phyloP scores from a whole-genome alignment of 306 rosid genomes.

The Acacia confusa region DNA sequence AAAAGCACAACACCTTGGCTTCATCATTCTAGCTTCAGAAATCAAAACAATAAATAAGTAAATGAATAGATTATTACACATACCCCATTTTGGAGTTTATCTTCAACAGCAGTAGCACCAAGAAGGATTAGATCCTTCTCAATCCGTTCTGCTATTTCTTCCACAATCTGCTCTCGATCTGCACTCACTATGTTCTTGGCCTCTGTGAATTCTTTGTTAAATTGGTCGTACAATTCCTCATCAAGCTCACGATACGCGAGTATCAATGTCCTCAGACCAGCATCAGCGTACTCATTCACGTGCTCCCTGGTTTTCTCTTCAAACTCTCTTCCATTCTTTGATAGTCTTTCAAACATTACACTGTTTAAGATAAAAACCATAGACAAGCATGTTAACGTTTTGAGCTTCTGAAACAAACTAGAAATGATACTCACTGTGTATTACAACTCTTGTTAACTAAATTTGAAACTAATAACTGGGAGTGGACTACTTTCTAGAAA shows the following conservation, averaged over 20 bases:
- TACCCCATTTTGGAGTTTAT: constrained; percentile 97
- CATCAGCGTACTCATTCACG: constrained; percentile 86
- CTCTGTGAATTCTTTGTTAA: constrained; percentile 57
- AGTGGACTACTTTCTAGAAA: neutral
- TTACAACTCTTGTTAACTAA: neutral
- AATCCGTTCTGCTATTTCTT: constrained; percentile 60
- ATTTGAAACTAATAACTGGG: neutral
- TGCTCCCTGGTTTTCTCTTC: constrained; percentile 77
- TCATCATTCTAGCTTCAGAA: constrained; percentile 16
- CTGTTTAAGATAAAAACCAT: constrained; percentile 44
- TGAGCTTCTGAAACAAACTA: constrained; percentile 15
- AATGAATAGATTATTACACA: constrained; percentile 8
- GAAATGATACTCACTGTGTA: constrained; percentile 9
- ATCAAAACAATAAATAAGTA: neutral
- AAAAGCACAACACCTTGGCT: constrained; percentile 14
- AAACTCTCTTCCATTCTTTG: constrained; percentile 72
- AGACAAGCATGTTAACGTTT: constrained; percentile 17
- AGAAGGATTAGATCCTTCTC: constrained; percentile 94
- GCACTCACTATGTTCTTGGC: constrained; percentile 83
- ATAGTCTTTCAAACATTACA: constrained; percentile 94
- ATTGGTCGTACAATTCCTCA: constrained; percentile 65
- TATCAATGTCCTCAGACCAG: constrained; percentile 94
- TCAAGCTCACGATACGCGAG: constrained; percentile 80
- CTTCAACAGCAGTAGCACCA: constrained; percentile 99
- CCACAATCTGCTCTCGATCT: constrained; percentile 73